Base-by-base conservation (phyloP, 495 filamentous ascomycete species). In the Aspergillus homomorphus region DNA sequence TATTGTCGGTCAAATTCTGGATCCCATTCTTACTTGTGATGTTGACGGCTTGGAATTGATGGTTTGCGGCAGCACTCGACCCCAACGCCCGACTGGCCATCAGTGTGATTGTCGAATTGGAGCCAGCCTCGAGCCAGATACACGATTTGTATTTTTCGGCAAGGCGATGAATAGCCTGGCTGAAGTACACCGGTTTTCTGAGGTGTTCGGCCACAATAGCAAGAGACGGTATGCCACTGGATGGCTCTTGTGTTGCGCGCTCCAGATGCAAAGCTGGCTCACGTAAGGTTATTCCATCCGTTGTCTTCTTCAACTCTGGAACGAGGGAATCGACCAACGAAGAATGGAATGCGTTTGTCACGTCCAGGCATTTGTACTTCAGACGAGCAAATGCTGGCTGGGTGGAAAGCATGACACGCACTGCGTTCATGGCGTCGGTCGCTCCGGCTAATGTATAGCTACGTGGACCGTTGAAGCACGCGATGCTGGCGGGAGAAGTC, bases 341-440 rank as follows among this genome's bases (percentile, higher is more conserved):
- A 0, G 75, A 83, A 56, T 85, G 82, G 58, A 82, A 85, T 0
- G 76, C 81, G 59, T 85, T 76, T 0, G 78, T 79, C 15, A 80
- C 77, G 30, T 73, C 66, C 3, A 84, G 62, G 42, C 66, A 65
- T 61, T 80, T 80, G 30, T 46, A 57, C 42, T 65, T 64, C 24
- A 80, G 56, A 8, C 60, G 57, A 2, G 62, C 16, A 26, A 54
- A 58, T 10, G 55, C 10, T 4, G 60, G 16, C 62, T 53, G 20
- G 6, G 1, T 19, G 15, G 48, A 51, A 6, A 61, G 33, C 10
- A 28, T 56, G 6, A 20, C 33, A 22, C 62, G 54, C 5, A 62
- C 45, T 1, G 62, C 60, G 26, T 75, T 69, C 18, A 80, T 73
- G 0, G 71, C 69, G 0, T 59, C 53, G 1, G 55, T 67, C 22